Evolutionary conservation across 2,329 filamentous ascomycete species (phyloP).

Genomic region (Celoporthe dispersa): DNA sequence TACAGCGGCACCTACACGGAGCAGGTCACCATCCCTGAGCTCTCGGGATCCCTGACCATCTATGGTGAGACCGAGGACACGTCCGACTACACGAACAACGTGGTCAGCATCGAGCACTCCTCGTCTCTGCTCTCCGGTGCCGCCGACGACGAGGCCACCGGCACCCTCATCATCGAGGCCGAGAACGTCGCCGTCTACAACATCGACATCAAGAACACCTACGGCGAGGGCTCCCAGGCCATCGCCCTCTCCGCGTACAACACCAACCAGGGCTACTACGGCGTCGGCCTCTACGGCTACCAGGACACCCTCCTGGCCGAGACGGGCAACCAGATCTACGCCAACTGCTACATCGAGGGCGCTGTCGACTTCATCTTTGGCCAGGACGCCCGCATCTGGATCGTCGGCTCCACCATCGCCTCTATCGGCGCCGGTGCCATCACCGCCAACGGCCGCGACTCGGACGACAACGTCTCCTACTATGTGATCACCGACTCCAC

Average conservation of each 20-base stretch:
- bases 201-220: conserved; percentile 56
- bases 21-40: conserved; percentile 56
- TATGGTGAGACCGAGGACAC: conserved; percentile 57
- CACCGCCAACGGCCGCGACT: conserved; percentile 48
- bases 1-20: conserved; percentile 58
- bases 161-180: conserved; percentile 51
- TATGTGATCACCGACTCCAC: conserved; percentile 61
- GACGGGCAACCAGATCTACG: conserved; percentile 57
- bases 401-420: conserved; percentile 53
- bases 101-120: conserved; percentile 36
- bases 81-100: conserved; percentile 52
- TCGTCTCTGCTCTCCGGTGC: conserved; percentile 24
- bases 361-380: conserved; percentile 66
- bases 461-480: conserved; percentile 46
- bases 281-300: conserved; percentile 55
- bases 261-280: conserved; percentile 61
- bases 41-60: conserved; percentile 54
- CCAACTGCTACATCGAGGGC: conserved; percentile 57
- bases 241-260: conserved; percentile 57
- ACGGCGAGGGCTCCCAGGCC: conserved; percentile 53
- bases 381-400: conserved; percentile 56
- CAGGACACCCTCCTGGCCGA: conserved; percentile 61
- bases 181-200: conserved; percentile 58
- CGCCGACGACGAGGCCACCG: conserved; percentile 38
- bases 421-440: conserved; percentile 52